Percentiles rank a stretch among this genome's conserved stretches.
Conservation (phyloP, 139 green algal species). For the Chlorella sorokiniana region DNA sequence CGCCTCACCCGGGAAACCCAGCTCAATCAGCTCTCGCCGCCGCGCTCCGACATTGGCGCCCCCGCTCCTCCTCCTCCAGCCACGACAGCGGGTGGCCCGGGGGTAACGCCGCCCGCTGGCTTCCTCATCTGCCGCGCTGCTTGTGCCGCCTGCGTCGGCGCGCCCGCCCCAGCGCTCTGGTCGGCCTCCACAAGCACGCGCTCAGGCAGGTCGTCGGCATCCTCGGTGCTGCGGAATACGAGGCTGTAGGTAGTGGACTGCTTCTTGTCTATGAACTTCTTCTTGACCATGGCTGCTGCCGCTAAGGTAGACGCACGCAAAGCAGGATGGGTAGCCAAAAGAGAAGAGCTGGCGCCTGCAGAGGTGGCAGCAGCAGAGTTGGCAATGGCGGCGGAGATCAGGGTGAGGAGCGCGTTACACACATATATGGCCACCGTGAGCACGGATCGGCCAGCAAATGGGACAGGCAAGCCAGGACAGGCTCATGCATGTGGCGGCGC, state of each 20-base stretch:
- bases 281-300: slow-evolving; percentile 25
- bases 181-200: slow-evolving; percentile 47
- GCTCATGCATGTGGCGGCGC: too few relatives aligned
- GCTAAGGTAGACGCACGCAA: not conserved
- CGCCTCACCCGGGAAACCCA: slow-evolving; percentile 75
- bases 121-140: slow-evolving; percentile 8
- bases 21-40: slow-evolving; percentile 72
- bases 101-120: slow-evolving; percentile 26
- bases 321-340: too few relatives aligned
- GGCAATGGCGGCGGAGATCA: not conserved
- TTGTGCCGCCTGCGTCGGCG: slow-evolving; percentile 16
- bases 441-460: too few relatives aligned
- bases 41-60: slow-evolving; percentile 49
- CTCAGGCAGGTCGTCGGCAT: slow-evolving; percentile 29
- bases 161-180: slow-evolving; percentile 42
- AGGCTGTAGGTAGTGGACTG: slow-evolving; percentile 75
- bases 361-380: not conserved
- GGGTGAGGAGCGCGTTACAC: not conserved
- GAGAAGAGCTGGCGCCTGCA: not conserved
- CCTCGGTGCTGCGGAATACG: slow-evolving; percentile 61
- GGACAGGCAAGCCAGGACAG: too few relatives aligned
- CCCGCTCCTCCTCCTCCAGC: slow-evolving; percentile 45
- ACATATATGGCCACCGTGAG: too few relatives aligned
- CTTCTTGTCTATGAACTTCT: slow-evolving; percentile 87
- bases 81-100: slow-evolving; percentile 54